These are phyloP conservation scores for Thelephora aurantiotincta DNA, from an alignment of 768 basidiomycete genomes.

Conservation along the genomic window DNA sequence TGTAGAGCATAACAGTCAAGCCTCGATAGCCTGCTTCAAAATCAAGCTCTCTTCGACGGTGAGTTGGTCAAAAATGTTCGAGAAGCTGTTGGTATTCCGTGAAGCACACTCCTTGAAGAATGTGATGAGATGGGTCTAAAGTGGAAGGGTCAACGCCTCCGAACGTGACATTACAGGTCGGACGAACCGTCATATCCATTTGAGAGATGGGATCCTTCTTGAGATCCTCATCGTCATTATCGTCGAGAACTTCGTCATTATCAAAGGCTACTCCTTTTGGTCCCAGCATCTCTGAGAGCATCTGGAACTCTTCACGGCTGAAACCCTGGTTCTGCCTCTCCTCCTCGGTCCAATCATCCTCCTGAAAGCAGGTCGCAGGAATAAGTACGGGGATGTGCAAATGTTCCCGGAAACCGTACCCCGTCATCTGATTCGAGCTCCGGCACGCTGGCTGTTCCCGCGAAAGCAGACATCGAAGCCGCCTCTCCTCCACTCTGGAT, in stretches of 20 bases:
- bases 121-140: conserved; percentile 48
- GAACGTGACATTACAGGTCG: neutral
- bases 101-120: conserved; percentile 61
- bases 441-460: conserved; percentile 26
- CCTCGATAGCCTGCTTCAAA: conserved; percentile 32
- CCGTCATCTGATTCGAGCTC: conserved; percentile 69
- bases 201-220: conserved; percentile 75
- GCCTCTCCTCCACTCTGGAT: conserved; percentile 69
- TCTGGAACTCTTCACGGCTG: conserved; percentile 69
- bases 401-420: conserved; percentile 22
- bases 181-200: conserved; percentile 61
- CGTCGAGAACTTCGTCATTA: conserved; percentile 62
- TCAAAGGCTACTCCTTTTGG: conserved; percentile 60
- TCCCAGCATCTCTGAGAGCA: conserved; percentile 73
- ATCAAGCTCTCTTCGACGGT: conserved; percentile 58
- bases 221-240: conserved; percentile 76
- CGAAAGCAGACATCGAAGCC: conserved; percentile 40
- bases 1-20: conserved; percentile 1
- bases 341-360: conserved; percentile 93
- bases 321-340: conserved; percentile 45
- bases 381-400: conserved; percentile 1
- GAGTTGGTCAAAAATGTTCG: conserved; percentile 47
- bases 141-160: neutral
- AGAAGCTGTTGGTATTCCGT: conserved; percentile 49
- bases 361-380: conserved; percentile 23